These are phyloP conservation scores for Gypsophila paniculata DNA, from an alignment of 179 eudicot genomes.

Conservation along the genomic window DNA sequence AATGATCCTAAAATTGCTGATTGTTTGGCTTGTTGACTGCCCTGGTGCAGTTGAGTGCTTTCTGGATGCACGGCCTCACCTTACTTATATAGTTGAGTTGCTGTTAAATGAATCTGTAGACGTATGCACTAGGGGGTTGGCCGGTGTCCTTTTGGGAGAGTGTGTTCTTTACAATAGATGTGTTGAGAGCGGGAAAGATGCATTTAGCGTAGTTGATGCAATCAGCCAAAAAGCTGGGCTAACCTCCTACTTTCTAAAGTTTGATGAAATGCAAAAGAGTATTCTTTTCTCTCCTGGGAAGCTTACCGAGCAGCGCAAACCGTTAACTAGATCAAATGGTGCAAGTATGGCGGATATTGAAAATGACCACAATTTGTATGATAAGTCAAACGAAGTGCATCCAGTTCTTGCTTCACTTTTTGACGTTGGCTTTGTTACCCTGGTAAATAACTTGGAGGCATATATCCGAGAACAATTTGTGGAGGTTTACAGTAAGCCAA, in stretches of 20 bases:
- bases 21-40: conserved; percentile 75
- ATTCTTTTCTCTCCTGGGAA: conserved; percentile 53
- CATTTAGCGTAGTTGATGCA: conserved; percentile 67
- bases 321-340: conserved; percentile 69
- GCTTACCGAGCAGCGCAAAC: conserved; percentile 47
- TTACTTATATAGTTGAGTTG: conserved; percentile 72
- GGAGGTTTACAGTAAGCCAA: conserved; percentile 72
- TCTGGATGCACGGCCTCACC: conserved; percentile 87
- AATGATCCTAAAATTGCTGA: conserved; percentile 68
- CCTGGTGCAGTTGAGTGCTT: conserved; percentile 78
- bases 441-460: conserved; percentile 58
- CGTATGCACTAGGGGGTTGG: conserved; percentile 59
- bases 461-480: conserved; percentile 72
- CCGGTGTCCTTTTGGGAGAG: conserved; percentile 78
- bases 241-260: conserved; percentile 66
- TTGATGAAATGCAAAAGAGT: conserved; percentile 87
- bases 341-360: conserved; percentile 82
- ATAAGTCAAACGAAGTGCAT: conserved; percentile 55
- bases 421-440: conserved; percentile 59
- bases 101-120: conserved; percentile 54
- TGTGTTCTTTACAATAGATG: conserved; percentile 69
- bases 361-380: conserved; percentile 47
- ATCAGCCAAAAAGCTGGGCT: conserved; percentile 86
- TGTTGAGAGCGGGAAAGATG: conserved; percentile 58
- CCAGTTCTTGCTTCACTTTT: conserved; percentile 64